Conservation (phyloP, 2,329 filamentous ascomycete genomes). For the Aspergillus thermomutatus region DNA sequence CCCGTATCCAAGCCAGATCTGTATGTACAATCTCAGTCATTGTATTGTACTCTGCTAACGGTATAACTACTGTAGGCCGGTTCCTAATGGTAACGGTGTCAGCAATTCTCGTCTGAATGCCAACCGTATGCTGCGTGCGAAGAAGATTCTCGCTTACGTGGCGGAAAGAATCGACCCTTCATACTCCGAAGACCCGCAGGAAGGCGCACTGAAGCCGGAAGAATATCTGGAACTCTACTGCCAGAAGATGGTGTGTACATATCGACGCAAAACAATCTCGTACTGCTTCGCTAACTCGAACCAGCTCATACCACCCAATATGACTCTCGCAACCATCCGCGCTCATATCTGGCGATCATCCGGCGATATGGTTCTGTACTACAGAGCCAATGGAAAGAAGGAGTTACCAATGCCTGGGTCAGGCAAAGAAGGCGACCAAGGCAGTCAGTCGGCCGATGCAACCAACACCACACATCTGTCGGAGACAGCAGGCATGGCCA, state of each 20-base stretch:
- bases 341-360: conserved; percentile 92
- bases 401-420: conserved; percentile 31
- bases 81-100: conserved; percentile 22
- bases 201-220: conserved; percentile 68
- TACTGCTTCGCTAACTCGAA: conserved; percentile 11
- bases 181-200: conserved; percentile 56
- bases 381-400: conserved; percentile 87
- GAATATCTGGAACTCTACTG: conserved; percentile 95
- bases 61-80: conserved; percentile 12
- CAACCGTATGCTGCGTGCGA: conserved; percentile 91
- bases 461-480: conserved; percentile 2
- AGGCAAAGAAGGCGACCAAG: conserved; percentile 16
- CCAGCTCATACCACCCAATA: conserved; percentile 63
- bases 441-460: conserved; percentile 9
- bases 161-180: conserved; percentile 82
- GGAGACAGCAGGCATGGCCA: conserved; percentile 8
- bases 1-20: conserved; percentile 70
- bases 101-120: conserved; percentile 89
- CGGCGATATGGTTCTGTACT: conserved; percentile 86
- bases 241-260: conserved; percentile 73
- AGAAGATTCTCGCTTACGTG: conserved; percentile 90
- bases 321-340: conserved; percentile 90
- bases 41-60: conserved; percentile 1
- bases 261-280: background rate
- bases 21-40: conserved; percentile 37